Evolutionary conservation across 345 rosid genomes (phyloP).

Genomic region (Populus davidiana): DNA sequence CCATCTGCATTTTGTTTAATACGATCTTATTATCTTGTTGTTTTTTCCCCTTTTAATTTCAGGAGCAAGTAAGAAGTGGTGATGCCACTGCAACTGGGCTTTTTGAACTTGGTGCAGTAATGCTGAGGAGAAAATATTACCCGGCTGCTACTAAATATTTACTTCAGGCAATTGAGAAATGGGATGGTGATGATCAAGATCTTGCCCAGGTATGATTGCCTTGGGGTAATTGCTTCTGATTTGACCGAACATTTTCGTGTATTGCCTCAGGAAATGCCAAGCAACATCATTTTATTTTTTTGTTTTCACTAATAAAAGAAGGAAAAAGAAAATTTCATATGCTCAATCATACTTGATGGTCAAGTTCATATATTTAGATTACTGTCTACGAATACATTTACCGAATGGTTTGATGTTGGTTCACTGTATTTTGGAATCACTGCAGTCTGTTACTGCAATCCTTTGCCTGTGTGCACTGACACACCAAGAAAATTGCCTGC

Average conservation of each 20-base stretch:
- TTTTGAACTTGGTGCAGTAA: constrained; percentile 94
- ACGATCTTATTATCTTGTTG: constrained; percentile 1
- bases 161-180: constrained; percentile 84
- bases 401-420: not conserved
- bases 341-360: no score
- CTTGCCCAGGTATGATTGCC: constrained; percentile 75
- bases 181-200: constrained; percentile 99
- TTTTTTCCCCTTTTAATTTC: constrained; percentile 17
- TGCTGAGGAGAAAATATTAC: constrained; percentile 86
- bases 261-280: not conserved
- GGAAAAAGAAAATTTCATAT: not conserved
- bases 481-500: not conserved
- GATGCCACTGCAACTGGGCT: constrained; percentile 93
- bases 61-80: constrained; percentile 99
- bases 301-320: not conserved
- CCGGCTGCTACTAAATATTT: constrained; percentile 84
- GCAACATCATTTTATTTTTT: not conserved
- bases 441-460: not conserved
- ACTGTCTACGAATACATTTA: not conserved
- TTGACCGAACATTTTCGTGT: not conserved
- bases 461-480: not conserved
- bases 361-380: not conserved
- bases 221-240: not conserved
- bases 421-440: not conserved
- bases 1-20: not conserved